Evolutionary conservation across 352 stramenopile species (phyloP).

Genomic region (Phytophthora lateralis): DNA sequence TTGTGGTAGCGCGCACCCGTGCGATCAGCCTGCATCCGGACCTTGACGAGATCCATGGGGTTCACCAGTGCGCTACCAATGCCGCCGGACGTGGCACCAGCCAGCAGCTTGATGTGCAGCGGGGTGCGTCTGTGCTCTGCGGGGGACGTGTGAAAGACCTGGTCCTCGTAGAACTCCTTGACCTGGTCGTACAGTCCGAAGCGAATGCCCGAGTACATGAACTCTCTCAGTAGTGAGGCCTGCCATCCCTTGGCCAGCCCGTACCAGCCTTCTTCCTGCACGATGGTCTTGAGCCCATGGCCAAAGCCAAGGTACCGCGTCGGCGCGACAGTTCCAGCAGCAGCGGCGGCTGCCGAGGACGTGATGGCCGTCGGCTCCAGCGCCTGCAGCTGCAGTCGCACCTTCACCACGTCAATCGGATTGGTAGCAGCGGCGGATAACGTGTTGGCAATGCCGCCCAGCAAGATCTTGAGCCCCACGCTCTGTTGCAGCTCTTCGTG

Average conservation of each 20-base stretch:
- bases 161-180: slow-evolving; percentile 73
- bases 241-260: slow-evolving; percentile 66
- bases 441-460: slow-evolving; percentile 69
- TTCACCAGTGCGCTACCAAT: slow-evolving; percentile 76
- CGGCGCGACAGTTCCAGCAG: slow-evolving; percentile 35
- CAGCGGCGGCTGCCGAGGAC: slow-evolving; percentile 34
- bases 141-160: slow-evolving; percentile 47
- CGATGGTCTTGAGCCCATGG: slow-evolving; percentile 60
- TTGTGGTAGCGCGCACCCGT: slow-evolving; percentile 65
- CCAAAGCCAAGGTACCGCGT: slow-evolving; percentile 67
- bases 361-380: slow-evolving; percentile 30
- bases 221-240: slow-evolving; percentile 69
- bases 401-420: slow-evolving; percentile 73
- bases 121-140: slow-evolving; percentile 42
- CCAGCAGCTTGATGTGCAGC: slow-evolving; percentile 72
- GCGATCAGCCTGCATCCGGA: slow-evolving; percentile 79
- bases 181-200: slow-evolving; percentile 82
- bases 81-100: slow-evolving; percentile 61
- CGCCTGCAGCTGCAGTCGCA: slow-evolving; percentile 67
- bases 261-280: slow-evolving; percentile 57
- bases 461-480: slow-evolving; percentile 62
- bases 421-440: slow-evolving; percentile 57
- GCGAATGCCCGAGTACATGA: slow-evolving; percentile 79
- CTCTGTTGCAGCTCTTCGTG: slow-evolving; percentile 59
- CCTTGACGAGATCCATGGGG: slow-evolving; percentile 80